Percentiles rank a stretch among this genome's conserved stretches.
These are phyloP conservation scores for Apostasia ramifera DNA, from an alignment of 106 monocot genomes.

Conservation along the genomic window DNA sequence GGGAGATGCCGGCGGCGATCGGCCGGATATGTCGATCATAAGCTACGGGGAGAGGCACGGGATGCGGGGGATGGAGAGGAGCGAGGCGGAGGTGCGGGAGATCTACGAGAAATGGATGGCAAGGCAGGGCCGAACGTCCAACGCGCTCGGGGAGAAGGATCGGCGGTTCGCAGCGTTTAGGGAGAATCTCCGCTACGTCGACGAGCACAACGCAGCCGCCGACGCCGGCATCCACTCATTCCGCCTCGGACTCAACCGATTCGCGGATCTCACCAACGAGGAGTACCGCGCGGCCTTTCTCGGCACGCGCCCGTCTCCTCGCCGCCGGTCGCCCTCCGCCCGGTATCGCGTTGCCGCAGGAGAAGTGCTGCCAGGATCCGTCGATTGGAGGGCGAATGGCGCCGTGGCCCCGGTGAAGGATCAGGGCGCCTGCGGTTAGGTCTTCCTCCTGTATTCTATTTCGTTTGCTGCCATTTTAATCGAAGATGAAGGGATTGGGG, in stretches of 20 bases:
- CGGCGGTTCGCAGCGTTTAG: slow-evolving; percentile 65
- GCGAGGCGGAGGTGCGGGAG: slow-evolving; percentile 32
- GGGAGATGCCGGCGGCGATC: neutral
- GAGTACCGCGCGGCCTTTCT: slow-evolving; percentile 59
- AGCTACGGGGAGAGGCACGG: slow-evolving; percentile 17
- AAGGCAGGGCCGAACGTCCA: slow-evolving; percentile 24
- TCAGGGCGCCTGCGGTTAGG: slow-evolving; percentile 77
- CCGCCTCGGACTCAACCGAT: slow-evolving; percentile 62
- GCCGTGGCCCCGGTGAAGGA: slow-evolving; percentile 68
- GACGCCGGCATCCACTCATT: slow-evolving; percentile 39
- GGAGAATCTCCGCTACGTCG: slow-evolving; percentile 69
- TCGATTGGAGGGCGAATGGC: slow-evolving; percentile 79
- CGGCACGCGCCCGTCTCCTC: slow-evolving; percentile 14
- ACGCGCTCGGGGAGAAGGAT: slow-evolving; percentile 34
- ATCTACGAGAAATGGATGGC: slow-evolving; percentile 48
- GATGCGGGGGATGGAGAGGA: slow-evolving; percentile 18
- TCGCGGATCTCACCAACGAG: slow-evolving; percentile 89
- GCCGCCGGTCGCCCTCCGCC: slow-evolving; percentile 10
- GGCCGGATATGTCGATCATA: slow-evolving; percentile 29
- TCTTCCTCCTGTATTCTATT: neutral
- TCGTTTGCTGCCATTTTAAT: neutral
- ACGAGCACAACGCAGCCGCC: slow-evolving; percentile 68
- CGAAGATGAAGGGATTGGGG: neutral
- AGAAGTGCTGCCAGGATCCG: slow-evolving; percentile 47
- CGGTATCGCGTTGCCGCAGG: slow-evolving; percentile 32